phyloP scores from a whole-genome alignment of 441 rosid genomes.

The Gossypium lobatum region DNA sequence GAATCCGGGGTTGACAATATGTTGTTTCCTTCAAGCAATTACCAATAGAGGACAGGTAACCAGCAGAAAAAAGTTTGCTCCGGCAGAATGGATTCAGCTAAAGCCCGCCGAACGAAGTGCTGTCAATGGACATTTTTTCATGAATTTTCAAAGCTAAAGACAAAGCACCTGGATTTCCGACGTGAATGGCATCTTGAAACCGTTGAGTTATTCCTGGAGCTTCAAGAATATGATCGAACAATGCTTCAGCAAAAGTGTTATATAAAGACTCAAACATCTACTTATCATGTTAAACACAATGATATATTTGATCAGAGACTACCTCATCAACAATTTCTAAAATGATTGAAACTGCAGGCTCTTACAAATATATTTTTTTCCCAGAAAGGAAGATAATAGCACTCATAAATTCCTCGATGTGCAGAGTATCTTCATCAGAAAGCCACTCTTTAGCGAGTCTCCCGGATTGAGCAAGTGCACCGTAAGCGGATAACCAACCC shows the following conservation, averaged over 20 bases:
- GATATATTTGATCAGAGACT: slow-evolving; percentile 2
- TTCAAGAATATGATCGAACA: slow-evolving; percentile 57
- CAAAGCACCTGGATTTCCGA: slow-evolving; percentile 88
- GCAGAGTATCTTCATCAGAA: slow-evolving; percentile 45
- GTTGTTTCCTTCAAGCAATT: slow-evolving; percentile 75
- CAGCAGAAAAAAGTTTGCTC: slow-evolving; percentile 55
- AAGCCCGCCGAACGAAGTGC: slow-evolving; percentile 44
- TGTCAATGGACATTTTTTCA: slow-evolving; percentile 48
- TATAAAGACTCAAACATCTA: slow-evolving; percentile 5
- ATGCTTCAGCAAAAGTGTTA: slow-evolving; percentile 62
- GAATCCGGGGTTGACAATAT: slow-evolving; percentile 95
- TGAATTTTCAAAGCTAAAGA: slow-evolving; percentile 72
- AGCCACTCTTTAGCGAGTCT: slow-evolving; percentile 56
- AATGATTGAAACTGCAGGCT: slow-evolving; percentile 72
- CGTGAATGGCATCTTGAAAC: slow-evolving; percentile 61
- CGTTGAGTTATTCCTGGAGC: slow-evolving; percentile 61
- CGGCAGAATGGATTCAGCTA: slow-evolving; percentile 74
- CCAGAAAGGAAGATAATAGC: slow-evolving; percentile 59
- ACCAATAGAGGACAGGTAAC: slow-evolving; percentile 52
- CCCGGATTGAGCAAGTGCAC: slow-evolving; percentile 73
- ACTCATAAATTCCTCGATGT: slow-evolving; percentile 54
- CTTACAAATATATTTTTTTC: slow-evolving; percentile 83
- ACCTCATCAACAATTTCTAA: slow-evolving; percentile 75
- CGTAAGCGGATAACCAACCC: slow-evolving; percentile 84
- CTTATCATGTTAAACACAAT: background rate